Evolutionary conservation across 106 monocot genomes (phyloP).

Genomic region (Acorus gramineus): DNA sequence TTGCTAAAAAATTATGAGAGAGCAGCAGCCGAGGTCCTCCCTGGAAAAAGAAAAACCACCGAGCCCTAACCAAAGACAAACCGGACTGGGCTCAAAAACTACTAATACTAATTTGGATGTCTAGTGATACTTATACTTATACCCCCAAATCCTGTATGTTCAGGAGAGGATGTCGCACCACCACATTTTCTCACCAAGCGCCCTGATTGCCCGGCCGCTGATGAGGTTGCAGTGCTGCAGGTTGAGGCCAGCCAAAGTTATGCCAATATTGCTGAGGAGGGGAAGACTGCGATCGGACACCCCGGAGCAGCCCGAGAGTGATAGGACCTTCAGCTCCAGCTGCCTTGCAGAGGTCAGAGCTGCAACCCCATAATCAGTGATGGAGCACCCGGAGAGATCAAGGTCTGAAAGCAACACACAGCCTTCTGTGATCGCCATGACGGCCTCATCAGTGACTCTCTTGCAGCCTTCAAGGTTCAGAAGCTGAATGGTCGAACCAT

Average conservation of each 20-base stretch:
- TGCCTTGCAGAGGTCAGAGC: conserved; percentile 51
- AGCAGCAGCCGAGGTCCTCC: no score
- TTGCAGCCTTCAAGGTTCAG: conserved; percentile 66
- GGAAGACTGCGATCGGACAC: conserved; percentile 49
- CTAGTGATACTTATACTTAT: no score
- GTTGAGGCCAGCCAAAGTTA: conserved; percentile 48
- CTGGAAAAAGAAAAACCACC: no score
- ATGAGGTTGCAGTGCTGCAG: conserved; percentile 64
- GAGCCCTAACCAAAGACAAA: no score
- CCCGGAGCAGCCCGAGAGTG: conserved; percentile 54
- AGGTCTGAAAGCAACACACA: conserved; percentile 61
- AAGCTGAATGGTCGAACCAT: conserved; percentile 48
- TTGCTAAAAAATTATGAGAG: no score
- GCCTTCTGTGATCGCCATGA: conserved; percentile 43
- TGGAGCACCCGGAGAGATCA: conserved; percentile 48
- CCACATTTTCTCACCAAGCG: conserved; percentile 59
- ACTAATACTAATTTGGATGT: no score
- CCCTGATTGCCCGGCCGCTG: conserved; percentile 20
- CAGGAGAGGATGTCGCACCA: conserved; percentile 74
- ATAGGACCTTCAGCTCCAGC: conserved; percentile 43
- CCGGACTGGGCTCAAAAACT: no score
- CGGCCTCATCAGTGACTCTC: conserved; percentile 54
- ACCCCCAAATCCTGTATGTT: not conserved
- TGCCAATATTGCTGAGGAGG: conserved; percentile 37
- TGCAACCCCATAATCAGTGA: conserved; percentile 67